A percentile compares a stretch with the other conserved stretches of the same genome.
Conservation (phyloP, 1,284 basidiomycete species). For the Cutaneotrichosporon daszewskae region DNA sequence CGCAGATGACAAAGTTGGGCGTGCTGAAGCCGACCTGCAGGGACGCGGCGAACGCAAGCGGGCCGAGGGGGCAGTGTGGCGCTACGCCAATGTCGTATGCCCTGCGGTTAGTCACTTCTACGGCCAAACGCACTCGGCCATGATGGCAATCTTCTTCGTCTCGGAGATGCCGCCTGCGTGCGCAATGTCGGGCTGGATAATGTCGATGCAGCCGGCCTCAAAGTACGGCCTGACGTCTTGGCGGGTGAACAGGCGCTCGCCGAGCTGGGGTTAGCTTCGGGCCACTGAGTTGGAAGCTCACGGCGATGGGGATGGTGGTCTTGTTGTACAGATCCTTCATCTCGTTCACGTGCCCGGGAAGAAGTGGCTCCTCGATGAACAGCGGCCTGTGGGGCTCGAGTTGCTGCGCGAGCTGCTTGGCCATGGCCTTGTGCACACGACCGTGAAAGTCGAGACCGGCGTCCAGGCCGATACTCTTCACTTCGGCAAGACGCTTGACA, state of each 20-base stretch:
- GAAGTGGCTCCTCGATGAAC: constrained; percentile 72
- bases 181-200: constrained; percentile 66
- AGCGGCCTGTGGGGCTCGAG: constrained; percentile 63
- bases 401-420: constrained; percentile 65
- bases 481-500: constrained; percentile 58
- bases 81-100: constrained; percentile 49
- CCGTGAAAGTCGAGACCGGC: constrained; percentile 55
- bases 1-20: constrained; percentile 49
- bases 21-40: constrained; percentile 47
- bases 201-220: constrained; percentile 60
- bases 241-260: constrained; percentile 65
- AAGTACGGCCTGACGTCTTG: constrained; percentile 64
- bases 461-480: constrained; percentile 61
- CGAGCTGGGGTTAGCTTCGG: constrained; percentile 48
- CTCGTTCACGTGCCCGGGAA: constrained; percentile 51
- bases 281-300: constrained; percentile 15
- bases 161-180: constrained; percentile 63
- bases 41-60: constrained; percentile 64
- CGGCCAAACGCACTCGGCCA: constrained; percentile 54
- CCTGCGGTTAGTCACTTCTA: constrained; percentile 10
- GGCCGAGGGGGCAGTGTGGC: constrained; percentile 52
- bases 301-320: constrained; percentile 51
- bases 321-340: constrained; percentile 50
- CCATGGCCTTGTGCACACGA: constrained; percentile 64
- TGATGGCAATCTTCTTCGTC: constrained; percentile 60